These are phyloP conservation scores for Onygenales sp. DNA, from an alignment of 2,329 filamentous ascomycete genomes.

Conservation along the genomic window DNA sequence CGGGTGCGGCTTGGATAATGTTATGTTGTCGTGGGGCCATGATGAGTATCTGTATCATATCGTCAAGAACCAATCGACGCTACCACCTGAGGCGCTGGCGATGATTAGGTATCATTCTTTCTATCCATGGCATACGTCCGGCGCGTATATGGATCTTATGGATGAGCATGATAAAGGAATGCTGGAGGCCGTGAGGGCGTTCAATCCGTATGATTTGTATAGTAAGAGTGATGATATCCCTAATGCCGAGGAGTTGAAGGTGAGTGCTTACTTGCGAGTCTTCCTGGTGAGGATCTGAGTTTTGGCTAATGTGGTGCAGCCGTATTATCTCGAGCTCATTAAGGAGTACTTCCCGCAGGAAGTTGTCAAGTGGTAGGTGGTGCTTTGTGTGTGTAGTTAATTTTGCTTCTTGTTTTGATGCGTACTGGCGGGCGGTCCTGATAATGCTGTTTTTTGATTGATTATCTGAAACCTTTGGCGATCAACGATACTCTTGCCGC, in stretches of 20 bases:
- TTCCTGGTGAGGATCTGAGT: neutral
- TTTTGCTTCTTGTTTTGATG: too few relatives aligned
- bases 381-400: neutral
- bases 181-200: slow-evolving; percentile 70
- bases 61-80: slow-evolving; percentile 67
- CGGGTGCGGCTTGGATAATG: slow-evolving; percentile 72
- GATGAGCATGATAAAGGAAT: slow-evolving; percentile 69
- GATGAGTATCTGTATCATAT: slow-evolving; percentile 58
- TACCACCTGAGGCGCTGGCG: slow-evolving; percentile 72
- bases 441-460: too few relatives aligned
- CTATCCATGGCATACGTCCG: slow-evolving; percentile 81
- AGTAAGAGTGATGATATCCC: slow-evolving; percentile 82
- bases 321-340: slow-evolving; percentile 66
- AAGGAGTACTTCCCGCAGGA: slow-evolving; percentile 63
- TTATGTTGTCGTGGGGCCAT: slow-evolving; percentile 78
- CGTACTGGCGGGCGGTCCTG: too few relatives aligned
- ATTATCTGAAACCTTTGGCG: too few relatives aligned
- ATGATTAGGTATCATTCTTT: slow-evolving; percentile 93
- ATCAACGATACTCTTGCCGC: too few relatives aligned
- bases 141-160: slow-evolving; percentile 76
- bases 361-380: slow-evolving; percentile 55
- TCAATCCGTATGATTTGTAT: slow-evolving; percentile 88
- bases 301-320: slow-evolving; percentile 30
- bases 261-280: slow-evolving; percentile 21
- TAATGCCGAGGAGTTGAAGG: slow-evolving; percentile 65